Percentiles rank a stretch among this genome's conserved stretches.
These are phyloP conservation scores for Beauveria sp. DNA, from an alignment of 2,329 filamentous ascomycete genomes.

Conservation along the genomic window DNA sequence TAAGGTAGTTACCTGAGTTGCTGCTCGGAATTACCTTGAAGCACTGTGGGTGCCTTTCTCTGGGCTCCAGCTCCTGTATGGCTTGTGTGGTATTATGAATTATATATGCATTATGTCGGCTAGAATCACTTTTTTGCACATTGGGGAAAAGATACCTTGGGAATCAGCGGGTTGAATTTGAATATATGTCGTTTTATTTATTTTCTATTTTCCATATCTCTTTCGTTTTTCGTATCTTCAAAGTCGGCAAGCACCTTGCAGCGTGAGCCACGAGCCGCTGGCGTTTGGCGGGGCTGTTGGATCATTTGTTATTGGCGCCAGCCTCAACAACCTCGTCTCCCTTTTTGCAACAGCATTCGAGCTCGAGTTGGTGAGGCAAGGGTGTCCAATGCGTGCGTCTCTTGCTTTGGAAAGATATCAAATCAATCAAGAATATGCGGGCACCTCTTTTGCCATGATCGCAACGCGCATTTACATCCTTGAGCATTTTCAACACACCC, in stretches of 20 bases:
- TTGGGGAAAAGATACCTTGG: conserved; percentile 10
- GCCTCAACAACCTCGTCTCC: background rate
- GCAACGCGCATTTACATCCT: background rate
- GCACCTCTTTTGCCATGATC: background rate
- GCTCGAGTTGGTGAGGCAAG: background rate
- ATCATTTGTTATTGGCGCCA: background rate
- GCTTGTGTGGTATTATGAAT: background rate
- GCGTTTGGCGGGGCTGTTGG: background rate
- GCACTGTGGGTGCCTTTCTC: too few species aligned
- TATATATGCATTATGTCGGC: background rate
- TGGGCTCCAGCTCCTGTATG: too few species aligned
- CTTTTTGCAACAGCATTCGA: background rate
- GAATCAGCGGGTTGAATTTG: conserved; percentile 1
- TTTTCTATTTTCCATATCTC: too few species aligned
- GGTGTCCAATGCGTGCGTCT: background rate
- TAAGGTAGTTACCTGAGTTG: too few species aligned
- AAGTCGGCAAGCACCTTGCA: too few species aligned
- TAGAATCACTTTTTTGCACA: background rate
- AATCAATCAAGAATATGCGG: background rate
- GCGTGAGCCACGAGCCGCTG: background rate
- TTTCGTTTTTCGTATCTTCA: too few species aligned
- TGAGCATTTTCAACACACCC: background rate
- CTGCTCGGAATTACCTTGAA: too few species aligned
- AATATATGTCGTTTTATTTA: too few species aligned
- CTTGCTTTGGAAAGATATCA: background rate